Percentiles rank a stretch among this genome's conserved stretches.
These are phyloP conservation scores for Endothia cerciana DNA, from an alignment of 2,329 filamentous ascomycete genomes.

Conservation along the genomic window DNA sequence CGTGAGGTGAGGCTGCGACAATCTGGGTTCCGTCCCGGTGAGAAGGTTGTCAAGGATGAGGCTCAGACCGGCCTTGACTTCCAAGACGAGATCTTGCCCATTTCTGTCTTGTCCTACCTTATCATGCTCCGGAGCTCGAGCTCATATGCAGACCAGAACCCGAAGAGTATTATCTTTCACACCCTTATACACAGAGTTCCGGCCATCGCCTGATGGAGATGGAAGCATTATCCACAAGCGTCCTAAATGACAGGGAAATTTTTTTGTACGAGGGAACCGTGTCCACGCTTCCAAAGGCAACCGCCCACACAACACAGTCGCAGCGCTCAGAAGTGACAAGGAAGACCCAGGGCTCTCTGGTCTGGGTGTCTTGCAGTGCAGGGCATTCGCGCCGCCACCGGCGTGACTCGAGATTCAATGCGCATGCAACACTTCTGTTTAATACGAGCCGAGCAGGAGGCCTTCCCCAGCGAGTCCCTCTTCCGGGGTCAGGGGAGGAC, in stretches of 20 bases:
- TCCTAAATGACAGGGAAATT: background rate
- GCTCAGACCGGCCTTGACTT: background rate
- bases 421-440: background rate
- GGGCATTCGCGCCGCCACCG: background rate
- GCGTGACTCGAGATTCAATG: background rate
- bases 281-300: background rate
- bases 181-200: no score
- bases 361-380: background rate
- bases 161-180: no score
- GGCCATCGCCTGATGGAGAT: no score
- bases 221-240: no score
- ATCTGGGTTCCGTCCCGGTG: background rate
- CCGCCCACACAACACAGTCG: background rate
- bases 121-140: background rate
- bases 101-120: background rate
- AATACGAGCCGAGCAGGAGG: background rate
- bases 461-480: background rate
- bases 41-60: background rate
- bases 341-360: background rate
- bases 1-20: slow-evolving; percentile 11
- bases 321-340: background rate
- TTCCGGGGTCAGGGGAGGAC: background rate
- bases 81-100: slow-evolving; percentile 1
- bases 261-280: background rate
- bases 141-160: no score